Base-by-base conservation (phyloP, 192 early-diverging fungal genomes). In the Coemansia sp. region DNA sequence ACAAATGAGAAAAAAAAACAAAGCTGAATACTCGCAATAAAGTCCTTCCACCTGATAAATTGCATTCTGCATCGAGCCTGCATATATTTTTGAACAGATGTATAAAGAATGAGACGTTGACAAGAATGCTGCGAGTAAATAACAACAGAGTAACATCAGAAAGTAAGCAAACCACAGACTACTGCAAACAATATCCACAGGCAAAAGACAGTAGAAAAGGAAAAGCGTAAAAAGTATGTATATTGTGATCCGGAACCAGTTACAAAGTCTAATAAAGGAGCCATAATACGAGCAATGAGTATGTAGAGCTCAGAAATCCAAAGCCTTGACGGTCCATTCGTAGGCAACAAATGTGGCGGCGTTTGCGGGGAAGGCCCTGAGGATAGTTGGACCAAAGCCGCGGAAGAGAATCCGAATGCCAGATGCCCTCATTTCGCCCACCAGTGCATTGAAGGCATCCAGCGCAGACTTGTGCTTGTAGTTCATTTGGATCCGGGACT, bases 271-370 rank as follows among this genome's bases (percentile, higher is more conserved):
- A 32, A 32, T 0, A 32, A 32, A 32, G 32, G 32, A 32, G 32
- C 0, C 32, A 32, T 32, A 32, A 32, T 32, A 32, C 2, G 32
- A 4, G 32, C 32, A 32, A 32, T 32, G 32, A 32, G 32, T 1
- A 32, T 32, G 32, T 32, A 8, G 49, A 50, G 7, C 16, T 50
- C 49, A 54, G 23, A 54, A 54, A 26, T 64, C 64, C 48, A 82
- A 40, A 9, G 71, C 32, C 64, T 83, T 83, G 52, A 78, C 74
- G 32, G 75, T 74, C 72, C 91, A 77, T 65, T 93, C 92, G 63
- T 93, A 93, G 0, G 89, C 85, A 39, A 90, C 85, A 71, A 93
- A 93, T 1, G 92, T 93, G n/a, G 89, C 87, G n/a, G 86, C 92
- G 52, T 91, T 91, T 23, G 92, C 92, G 52, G 92, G 92, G 66